phyloP scores from a whole-genome alignment of 2,329 filamentous ascomycete genomes.

The Talaromyces rugulosus region DNA sequence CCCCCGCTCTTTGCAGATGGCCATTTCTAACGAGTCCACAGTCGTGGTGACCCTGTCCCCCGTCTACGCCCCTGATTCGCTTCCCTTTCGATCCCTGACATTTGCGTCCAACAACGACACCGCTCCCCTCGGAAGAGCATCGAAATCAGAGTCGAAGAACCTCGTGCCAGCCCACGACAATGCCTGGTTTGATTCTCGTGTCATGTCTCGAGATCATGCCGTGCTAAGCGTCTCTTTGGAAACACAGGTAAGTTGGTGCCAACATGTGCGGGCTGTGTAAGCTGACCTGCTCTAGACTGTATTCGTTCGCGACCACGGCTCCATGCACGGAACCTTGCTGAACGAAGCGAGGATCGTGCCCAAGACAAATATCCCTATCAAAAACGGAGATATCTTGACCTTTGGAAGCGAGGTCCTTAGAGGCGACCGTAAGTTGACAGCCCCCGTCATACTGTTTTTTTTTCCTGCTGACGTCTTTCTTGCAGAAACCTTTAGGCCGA shows the following conservation, averaged over 20 bases:
- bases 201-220: slow-evolving; percentile 46
- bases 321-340: slow-evolving; percentile 60
- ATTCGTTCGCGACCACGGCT: slow-evolving; percentile 52
- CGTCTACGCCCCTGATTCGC: slow-evolving; percentile 20
- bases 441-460: not conserved
- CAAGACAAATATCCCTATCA: slow-evolving; percentile 35
- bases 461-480: slow-evolving; percentile 12
- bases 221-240: slow-evolving; percentile 25
- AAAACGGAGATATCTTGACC: slow-evolving; percentile 30
- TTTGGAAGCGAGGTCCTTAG: slow-evolving; percentile 51
- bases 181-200: slow-evolving; percentile 43
- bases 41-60: slow-evolving; percentile 31
- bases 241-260: slow-evolving; percentile 22
- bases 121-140: slow-evolving; percentile 39
- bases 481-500: slow-evolving; percentile 9
- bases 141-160: slow-evolving; percentile 34
- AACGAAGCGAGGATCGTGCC: slow-evolving; percentile 44
- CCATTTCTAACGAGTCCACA: slow-evolving; percentile 13
- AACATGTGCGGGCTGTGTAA: not conserved
- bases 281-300: slow-evolving; percentile 30
- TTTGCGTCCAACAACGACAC: slow-evolving; percentile 24
- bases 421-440: slow-evolving; percentile 34
- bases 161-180: slow-evolving; percentile 35
- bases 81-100: slow-evolving; percentile 29
- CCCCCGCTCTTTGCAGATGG: not conserved